These are phyloP conservation scores for Rachicladosporium sp. DNA, from an alignment of 2,329 filamentous ascomycete genomes.

Conservation along the genomic window DNA sequence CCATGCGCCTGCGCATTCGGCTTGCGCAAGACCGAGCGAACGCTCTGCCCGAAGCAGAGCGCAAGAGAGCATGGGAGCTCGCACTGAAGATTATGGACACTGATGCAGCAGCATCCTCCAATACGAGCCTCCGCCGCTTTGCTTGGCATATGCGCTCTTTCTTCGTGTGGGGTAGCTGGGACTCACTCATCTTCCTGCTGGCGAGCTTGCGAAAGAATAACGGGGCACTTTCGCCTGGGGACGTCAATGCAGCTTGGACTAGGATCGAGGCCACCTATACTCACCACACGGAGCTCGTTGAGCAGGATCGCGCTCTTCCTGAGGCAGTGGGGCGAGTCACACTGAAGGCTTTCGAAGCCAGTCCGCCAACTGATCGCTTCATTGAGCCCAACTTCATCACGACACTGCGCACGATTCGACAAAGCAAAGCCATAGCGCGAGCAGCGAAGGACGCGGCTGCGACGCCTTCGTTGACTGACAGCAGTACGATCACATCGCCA, in stretches of 20 bases:
- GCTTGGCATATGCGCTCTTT: constrained; percentile 43
- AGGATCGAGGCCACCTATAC: constrained; percentile 32
- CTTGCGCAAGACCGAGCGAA: too few relatives aligned
- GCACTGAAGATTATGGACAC: constrained; percentile 30
- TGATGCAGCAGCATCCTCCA: constrained; percentile 29
- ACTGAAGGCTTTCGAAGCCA: constrained; percentile 33
- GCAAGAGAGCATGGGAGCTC: constrained; percentile 5
- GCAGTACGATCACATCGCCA: too few relatives aligned
- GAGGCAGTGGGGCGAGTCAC: constrained; percentile 31
- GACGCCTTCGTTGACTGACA: too few relatives aligned
- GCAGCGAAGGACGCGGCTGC: too few relatives aligned
- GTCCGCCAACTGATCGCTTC: background rate
- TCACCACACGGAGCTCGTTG: constrained; percentile 30
- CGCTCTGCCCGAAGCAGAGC: too few relatives aligned
- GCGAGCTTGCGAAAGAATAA: constrained; percentile 19
- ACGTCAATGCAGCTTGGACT: constrained; percentile 31
- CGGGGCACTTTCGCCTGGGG: constrained; percentile 4
- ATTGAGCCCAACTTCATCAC: too few relatives aligned
- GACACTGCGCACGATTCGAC: too few relatives aligned
- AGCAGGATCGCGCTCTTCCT: constrained; percentile 28
- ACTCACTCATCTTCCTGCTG: constrained; percentile 26
- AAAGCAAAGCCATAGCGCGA: too few relatives aligned
- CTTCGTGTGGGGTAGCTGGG: constrained; percentile 26
- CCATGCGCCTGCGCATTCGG: constrained; percentile 31
- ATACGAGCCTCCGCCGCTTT: constrained; percentile 32